phyloP scores from a whole-genome alignment of 2,329 filamentous ascomycete genomes.

The Pseudogymnoascus verrucosus region DNA sequence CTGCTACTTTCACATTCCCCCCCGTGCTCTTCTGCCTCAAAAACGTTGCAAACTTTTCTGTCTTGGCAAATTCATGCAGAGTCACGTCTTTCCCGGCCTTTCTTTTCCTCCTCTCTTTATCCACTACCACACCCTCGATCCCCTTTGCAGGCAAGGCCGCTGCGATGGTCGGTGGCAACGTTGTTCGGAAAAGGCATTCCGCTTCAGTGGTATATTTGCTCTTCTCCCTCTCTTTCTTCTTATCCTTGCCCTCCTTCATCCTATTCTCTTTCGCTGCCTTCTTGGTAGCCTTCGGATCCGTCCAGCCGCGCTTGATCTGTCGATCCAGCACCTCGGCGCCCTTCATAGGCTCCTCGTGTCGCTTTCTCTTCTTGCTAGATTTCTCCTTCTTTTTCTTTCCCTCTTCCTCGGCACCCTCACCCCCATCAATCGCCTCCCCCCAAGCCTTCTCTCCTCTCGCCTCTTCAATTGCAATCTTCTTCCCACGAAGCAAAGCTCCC shows the following conservation, averaged over 20 bases:
- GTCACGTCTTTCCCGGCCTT: constrained; percentile 55
- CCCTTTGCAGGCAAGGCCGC: constrained; percentile 29
- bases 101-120: constrained; percentile 50
- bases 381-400: constrained; percentile 32
- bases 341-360: constrained; percentile 42
- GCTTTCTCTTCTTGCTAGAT: constrained; percentile 41
- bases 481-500: constrained; percentile 74
- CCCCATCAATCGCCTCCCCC: constrained; percentile 30
- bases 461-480: constrained; percentile 76
- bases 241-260: constrained; percentile 41
- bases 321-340: constrained; percentile 62
- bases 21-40: constrained; percentile 47
- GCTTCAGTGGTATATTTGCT: constrained; percentile 74
- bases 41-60: constrained; percentile 74
- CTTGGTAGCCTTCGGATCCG: constrained; percentile 42
- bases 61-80: constrained; percentile 86
- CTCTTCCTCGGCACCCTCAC: constrained; percentile 32
- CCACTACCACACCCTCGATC: constrained; percentile 30
- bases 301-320: constrained; percentile 34
- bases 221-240: constrained; percentile 50
- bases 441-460: constrained; percentile 56
- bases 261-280: constrained; percentile 34
- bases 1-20: constrained; percentile 35
- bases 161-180: constrained; percentile 53
- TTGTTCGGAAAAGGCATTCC: constrained; percentile 80